phyloP scores from a whole-genome alignment of 257 asterid species.

The Scutellaria barbata region DNA sequence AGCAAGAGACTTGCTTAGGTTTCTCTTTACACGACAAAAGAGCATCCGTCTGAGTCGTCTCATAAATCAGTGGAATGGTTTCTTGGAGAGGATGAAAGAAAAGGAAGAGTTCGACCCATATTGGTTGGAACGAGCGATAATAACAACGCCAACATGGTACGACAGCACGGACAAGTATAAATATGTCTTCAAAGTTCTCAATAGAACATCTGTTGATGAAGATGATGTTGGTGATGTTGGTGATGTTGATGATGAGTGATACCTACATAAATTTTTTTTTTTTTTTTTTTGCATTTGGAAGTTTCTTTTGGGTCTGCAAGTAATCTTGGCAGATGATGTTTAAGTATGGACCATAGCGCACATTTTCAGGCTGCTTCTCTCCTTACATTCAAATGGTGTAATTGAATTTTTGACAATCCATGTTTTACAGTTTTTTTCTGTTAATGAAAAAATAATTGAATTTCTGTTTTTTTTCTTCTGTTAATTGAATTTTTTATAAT shows the following conservation, averaged over 20 bases:
- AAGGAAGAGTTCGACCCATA: slow-evolving; percentile 49
- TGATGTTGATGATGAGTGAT: slow-evolving; percentile 1
- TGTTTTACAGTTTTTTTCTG: no score
- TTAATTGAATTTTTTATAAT: no score
- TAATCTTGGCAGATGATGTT: no score
- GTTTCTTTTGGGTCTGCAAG: background rate
- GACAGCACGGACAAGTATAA: slow-evolving; percentile 64
- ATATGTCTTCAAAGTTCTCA: slow-evolving; percentile 30
- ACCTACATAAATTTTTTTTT: background rate
- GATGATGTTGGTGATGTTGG: background rate
- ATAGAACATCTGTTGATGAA: slow-evolving; percentile 19
- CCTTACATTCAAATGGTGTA: no score
- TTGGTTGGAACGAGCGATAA: slow-evolving; percentile 61
- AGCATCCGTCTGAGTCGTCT: slow-evolving; percentile 68
- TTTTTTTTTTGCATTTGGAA: no score
- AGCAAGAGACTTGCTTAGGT: slow-evolving; percentile 57
- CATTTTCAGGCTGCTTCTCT: no score
- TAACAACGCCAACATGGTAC: slow-evolving; percentile 59
- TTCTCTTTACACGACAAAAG: slow-evolving; percentile 52
- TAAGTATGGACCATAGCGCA: no score
- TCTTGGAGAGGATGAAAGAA: slow-evolving; percentile 42
- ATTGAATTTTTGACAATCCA: no score
- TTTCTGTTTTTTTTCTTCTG: no score
- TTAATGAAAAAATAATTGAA: no score
- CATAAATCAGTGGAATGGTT: slow-evolving; percentile 41